phyloP scores from a whole-genome alignment of 345 rosid species.

The Ceriops decandra region DNA sequence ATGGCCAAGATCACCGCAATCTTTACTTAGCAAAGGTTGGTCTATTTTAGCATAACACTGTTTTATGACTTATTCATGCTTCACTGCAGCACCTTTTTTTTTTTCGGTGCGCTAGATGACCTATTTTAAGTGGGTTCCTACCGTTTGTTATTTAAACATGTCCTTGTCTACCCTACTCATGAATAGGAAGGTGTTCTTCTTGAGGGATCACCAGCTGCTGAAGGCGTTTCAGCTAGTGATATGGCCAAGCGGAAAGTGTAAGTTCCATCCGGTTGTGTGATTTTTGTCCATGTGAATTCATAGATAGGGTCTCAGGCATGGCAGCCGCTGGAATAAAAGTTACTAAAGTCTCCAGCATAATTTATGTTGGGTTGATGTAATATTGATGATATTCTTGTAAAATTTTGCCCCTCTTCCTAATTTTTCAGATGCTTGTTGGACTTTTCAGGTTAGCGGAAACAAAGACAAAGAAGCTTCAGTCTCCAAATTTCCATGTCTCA shows the following conservation, averaged over 20 bases:
- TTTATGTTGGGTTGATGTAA: not conserved
- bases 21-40: constrained; percentile 83
- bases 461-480: constrained; percentile 78
- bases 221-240: constrained; percentile 80
- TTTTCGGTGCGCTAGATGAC: not conserved
- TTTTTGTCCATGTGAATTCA: not conserved
- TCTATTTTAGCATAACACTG: not conserved
- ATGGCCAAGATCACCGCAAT: constrained; percentile 69
- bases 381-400: not conserved
- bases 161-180: constrained; percentile 4
- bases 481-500: constrained; percentile 91
- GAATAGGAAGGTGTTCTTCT: constrained; percentile 81
- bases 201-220: constrained; percentile 85
- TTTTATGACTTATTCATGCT: not conserved
- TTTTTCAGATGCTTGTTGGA: constrained; percentile 7
- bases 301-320: too few species aligned
- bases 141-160: not conserved
- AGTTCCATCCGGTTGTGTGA: not conserved
- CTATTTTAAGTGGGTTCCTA: not conserved
- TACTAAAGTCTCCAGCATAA: too few species aligned
- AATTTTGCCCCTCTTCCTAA: constrained; percentile 3
- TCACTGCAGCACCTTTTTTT: not conserved
- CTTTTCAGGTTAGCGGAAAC: constrained; percentile 71
- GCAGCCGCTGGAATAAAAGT: too few species aligned
- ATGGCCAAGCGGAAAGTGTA: constrained; percentile 66